Base-by-base conservation (phyloP, 805 yeast species). In the Monosporozyma aerobia region DNA sequence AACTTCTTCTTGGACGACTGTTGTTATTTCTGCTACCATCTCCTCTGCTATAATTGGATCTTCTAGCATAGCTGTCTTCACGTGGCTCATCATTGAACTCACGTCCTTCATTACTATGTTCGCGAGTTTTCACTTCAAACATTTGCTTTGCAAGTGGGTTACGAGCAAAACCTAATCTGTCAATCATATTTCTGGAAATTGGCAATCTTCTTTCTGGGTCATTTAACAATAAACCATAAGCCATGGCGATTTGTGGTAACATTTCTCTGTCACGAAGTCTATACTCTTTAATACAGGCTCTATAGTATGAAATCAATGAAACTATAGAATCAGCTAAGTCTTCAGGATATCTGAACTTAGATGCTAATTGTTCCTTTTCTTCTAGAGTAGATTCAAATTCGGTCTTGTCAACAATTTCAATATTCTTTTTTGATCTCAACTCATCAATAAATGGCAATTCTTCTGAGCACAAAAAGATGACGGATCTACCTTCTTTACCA, bases 401-500 rank as follows among this genome's bases (percentile, higher is more conserved):
- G 33, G 61, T 63, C 51, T 67, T 72, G 46, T 77, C 74, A 13
- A 72, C 61, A 54, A 87, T 82, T 32, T 64, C 68, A 61, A 88
- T 79, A 47, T 81, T 82, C 63, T 78, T 79, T 53, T 75, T 66
- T n/a, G 55, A 44, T 48, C 70, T 67, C 62, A 88, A 75, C 2
- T 72, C 70, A 41, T 70, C 67, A 41, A 81, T 68, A 66, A 80
- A 90, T 35, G 77, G 76, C 39, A 69, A 58, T 67, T 90, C 96
- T 48, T 72, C 68, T 56, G 75, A 68, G 32, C 85, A 73, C 48
- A 82, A 61, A 63, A 80, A 82, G 54, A 86, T 67, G 14, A 80
- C 68, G 5, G 96, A 87, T 48, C 77, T 74, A 56, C 98, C 98
- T 25, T 75, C 72, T 54, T 78, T 77, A 53, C 96, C 97, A 52